Evolutionary conservation across 352 stramenopile species (phyloP).

Genomic region (Phytophthora litchii): DNA sequence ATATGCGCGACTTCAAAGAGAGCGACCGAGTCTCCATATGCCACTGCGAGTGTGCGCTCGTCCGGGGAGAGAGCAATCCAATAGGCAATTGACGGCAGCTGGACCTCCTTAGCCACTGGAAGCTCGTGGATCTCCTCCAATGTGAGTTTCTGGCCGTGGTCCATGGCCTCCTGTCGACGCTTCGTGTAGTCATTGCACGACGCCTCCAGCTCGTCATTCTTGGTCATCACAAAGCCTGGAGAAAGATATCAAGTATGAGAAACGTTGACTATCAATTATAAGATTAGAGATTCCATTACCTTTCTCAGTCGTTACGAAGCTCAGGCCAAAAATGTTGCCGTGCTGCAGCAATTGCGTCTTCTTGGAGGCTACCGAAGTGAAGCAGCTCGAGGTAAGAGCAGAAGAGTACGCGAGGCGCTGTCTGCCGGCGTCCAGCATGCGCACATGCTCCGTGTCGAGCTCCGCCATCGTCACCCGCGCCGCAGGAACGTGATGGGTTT

Average conservation of each 20-base stretch:
- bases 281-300: constrained; percentile 30
- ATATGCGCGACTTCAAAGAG: constrained; percentile 69
- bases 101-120: constrained; percentile 41
- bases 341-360: constrained; percentile 66
- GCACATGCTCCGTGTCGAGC: constrained; percentile 76
- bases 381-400: constrained; percentile 29
- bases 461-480: constrained; percentile 35
- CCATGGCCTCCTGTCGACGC: constrained; percentile 53
- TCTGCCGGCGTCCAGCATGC: constrained; percentile 73
- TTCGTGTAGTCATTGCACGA: constrained; percentile 50
- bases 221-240: constrained; percentile 52
- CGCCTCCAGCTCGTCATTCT: constrained; percentile 38
- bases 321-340: constrained; percentile 64
- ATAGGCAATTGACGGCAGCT: constrained; percentile 48
- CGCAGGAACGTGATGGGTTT: not conserved
- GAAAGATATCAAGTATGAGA: constrained; percentile 10
- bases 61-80: constrained; percentile 59
- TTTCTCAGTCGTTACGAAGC: constrained; percentile 46
- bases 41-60: constrained; percentile 57
- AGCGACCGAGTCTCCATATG: constrained; percentile 49
- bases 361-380: constrained; percentile 38
- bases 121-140: constrained; percentile 51
- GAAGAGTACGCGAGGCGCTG: constrained; percentile 49
- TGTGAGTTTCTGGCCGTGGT: constrained; percentile 59
- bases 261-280: constrained; percentile 3